Percentiles rank a stretch among this genome's conserved stretches.
Evolutionary conservation across 2,329 filamentous ascomycete species (phyloP).

Genomic region (Talaromyces sp.): DNA sequence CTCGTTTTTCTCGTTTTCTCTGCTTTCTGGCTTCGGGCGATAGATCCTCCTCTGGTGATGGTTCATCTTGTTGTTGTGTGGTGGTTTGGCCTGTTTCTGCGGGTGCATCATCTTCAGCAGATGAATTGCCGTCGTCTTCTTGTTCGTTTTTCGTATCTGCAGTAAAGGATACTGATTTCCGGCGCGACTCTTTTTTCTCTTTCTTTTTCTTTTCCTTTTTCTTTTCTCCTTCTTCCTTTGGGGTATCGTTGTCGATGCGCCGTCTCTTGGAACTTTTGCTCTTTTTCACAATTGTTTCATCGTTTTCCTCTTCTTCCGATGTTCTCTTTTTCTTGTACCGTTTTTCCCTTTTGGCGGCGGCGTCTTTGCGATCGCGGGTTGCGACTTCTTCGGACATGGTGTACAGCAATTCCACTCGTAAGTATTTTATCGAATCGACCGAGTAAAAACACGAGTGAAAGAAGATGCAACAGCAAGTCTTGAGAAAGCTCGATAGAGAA

Average conservation of each 20-base stretch:
- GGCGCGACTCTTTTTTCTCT: conserved; percentile 2
- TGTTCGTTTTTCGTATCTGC: conserved; percentile 22
- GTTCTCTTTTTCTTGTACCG: conserved; percentile 15
- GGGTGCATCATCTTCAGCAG: background rate
- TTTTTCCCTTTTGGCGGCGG: conserved; percentile 12
- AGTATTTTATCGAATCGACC: too few species aligned
- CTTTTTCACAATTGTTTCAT: conserved; percentile 16
- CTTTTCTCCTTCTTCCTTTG: background rate
- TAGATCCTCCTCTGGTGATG: conserved; percentile 22
- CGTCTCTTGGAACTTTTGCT: background rate
- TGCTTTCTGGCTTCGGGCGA: conserved; percentile 16
- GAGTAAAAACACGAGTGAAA: too few species aligned
- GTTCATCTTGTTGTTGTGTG: background rate
- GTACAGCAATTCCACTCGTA: background rate
- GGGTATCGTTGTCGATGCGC: background rate
- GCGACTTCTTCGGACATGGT: background rate
- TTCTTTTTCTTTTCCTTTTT: background rate
- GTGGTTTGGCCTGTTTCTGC: background rate
- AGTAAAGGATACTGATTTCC: conserved; percentile 60
- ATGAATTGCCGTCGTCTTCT: conserved; percentile 7
- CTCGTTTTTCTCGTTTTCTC: conserved; percentile 15
- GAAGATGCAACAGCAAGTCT: too few species aligned
- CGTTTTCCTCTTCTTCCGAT: conserved; percentile 4
- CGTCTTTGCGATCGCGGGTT: conserved; percentile 5
- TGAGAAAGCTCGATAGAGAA: background rate